Evolutionary conservation across 164 flowering plant genomes (phyloP), one percentile per base, ranked within the genome.

Genomic region (Paratinospora sagittata): DNA sequence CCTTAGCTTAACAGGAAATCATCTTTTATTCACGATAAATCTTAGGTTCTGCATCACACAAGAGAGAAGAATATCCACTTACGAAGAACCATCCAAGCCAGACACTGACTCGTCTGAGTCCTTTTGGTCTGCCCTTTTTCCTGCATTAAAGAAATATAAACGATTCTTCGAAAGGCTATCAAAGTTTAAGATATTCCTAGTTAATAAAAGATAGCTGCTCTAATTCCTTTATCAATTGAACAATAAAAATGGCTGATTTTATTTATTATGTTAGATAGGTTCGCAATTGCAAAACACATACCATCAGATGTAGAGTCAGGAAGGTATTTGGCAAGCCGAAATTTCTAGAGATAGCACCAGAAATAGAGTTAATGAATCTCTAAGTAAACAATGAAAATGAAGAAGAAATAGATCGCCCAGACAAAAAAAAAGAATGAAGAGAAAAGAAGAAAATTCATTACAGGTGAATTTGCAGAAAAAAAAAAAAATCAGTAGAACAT

Each of bases 221-320:
- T 6, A 52, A 19, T 0, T 52, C 58, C 23, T 7, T 52, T 52
- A 52, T 43, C 47, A 52, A 55, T 19, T 55, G 61, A n/a, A 55
- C 24, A 55, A 52, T 19, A 55, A 55, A 55, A 55, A 6, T 7
- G 4, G 24, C 19, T n/a, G 26, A n/a, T 3, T 55, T 55, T 55
- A 55, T 16, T 55, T 21, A 55, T 55, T 21, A 30, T 21, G 9
- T 0, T 55, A 55, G 24, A 55, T 8, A 55, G 24, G 23, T 52
- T 52, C 10, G 3, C 24, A 55, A 19, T 19, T 7, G 8, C 17
- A 30, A 34, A 27, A 16, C 0, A 75, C 86, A n/a, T 82, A 92
- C 98, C 98, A 77, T 95, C 97, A 73, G 94, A 82, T 67, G 95
- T 71, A 11, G 97, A 82, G 36, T 92, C 96, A 7, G 97, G 98